phyloP scores from a whole-genome alignment of 352 stramenopile genomes.

The Globisporangium spinosum region DNA sequence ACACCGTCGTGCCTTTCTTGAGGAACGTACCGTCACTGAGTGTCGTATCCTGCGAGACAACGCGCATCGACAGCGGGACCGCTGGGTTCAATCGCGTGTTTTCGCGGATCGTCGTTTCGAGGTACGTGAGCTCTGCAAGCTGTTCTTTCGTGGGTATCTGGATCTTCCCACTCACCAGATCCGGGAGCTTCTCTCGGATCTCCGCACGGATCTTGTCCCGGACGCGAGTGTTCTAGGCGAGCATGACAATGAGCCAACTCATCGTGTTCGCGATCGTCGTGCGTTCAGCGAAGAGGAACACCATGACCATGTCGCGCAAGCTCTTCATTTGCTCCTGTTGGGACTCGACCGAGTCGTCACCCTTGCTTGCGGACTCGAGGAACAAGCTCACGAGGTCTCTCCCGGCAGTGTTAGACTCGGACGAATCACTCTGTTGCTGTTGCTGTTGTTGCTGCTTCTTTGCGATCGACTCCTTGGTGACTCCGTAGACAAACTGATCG shows the following conservation, averaged over 20 bases:
- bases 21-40: constrained; percentile 51
- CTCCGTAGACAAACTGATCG: neutral
- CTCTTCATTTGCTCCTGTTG: constrained; percentile 26
- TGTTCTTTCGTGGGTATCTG: constrained; percentile 42
- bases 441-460: neutral
- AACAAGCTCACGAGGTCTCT: constrained; percentile 13
- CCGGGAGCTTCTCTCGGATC: constrained; percentile 35
- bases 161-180: constrained; percentile 24
- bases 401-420: no score
- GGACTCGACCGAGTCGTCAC: neutral
- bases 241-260: constrained; percentile 73
- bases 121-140: constrained; percentile 48
- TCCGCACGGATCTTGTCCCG: constrained; percentile 44
- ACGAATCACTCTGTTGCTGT: neutral
- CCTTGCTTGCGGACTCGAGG: neutral
- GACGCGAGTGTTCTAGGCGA: constrained; percentile 58
- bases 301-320: constrained; percentile 62
- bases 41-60: constrained; percentile 39
- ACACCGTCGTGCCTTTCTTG: constrained; percentile 27
- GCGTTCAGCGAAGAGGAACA: constrained; percentile 64
- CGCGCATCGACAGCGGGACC: constrained; percentile 30
- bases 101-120: constrained; percentile 62
- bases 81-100: constrained; percentile 60
- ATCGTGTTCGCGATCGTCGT: constrained; percentile 75
- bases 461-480: constrained; percentile 15